phyloP scores from a whole-genome alignment of 805 yeast species.

The Candida tallmaniae region DNA sequence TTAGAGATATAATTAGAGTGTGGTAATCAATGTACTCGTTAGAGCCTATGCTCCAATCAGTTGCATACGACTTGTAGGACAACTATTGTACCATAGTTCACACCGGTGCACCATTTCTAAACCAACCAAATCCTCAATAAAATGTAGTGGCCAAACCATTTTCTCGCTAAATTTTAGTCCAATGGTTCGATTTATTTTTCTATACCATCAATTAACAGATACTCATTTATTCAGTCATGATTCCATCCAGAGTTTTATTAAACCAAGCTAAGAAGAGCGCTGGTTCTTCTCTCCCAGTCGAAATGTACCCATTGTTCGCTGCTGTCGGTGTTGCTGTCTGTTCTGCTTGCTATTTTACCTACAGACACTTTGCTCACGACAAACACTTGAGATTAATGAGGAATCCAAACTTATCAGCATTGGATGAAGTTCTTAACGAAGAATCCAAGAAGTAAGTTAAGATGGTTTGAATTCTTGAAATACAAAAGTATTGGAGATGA shows the following conservation, averaged over 20 bases:
- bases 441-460: constrained; percentile 24
- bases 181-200: constrained; percentile 10
- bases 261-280: constrained; percentile 32
- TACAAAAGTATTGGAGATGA: too few relatives aligned
- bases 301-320: constrained; percentile 45
- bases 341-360: constrained; percentile 39
- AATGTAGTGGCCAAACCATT: not conserved
- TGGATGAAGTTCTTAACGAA: constrained; percentile 39
- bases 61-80: not conserved
- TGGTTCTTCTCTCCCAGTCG: constrained; percentile 30
- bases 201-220: constrained; percentile 3
- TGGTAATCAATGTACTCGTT: constrained; percentile 17
- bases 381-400: constrained; percentile 44
- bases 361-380: constrained; percentile 45
- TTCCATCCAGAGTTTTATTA: constrained; percentile 36
- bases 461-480: too few relatives aligned
- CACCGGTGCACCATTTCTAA: constrained; percentile 1
- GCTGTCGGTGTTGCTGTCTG: constrained; percentile 38
- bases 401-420: constrained; percentile 39
- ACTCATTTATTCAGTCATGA: constrained; percentile 25
- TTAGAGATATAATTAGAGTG: constrained; percentile 41
- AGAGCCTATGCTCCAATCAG: not conserved
- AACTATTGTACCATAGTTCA: not conserved
- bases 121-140: constrained; percentile 3
- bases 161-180: not conserved